Evolutionary conservation across 768 basidiomycete species (phyloP).

Genomic region (Hericium alpestre): DNA sequence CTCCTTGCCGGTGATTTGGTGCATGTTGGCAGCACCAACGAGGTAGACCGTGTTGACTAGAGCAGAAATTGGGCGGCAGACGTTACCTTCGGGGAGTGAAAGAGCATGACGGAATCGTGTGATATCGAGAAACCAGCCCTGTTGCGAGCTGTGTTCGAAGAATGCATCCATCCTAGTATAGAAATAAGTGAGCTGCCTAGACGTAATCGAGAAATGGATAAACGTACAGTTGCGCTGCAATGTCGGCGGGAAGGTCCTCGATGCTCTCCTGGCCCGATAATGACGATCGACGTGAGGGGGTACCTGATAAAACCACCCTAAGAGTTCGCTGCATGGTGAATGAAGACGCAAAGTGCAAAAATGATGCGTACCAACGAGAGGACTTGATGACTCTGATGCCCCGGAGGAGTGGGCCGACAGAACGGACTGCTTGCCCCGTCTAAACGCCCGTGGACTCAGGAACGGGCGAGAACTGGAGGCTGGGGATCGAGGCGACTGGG

Average conservation of each 20-base stretch:
- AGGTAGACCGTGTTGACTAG: slow-evolving; percentile 35
- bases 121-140: slow-evolving; percentile 58
- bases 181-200: background rate
- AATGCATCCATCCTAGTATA: slow-evolving; percentile 44
- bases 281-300: background rate
- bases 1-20: slow-evolving; percentile 4
- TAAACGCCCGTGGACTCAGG: background rate
- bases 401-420: background rate
- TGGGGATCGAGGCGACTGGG: background rate
- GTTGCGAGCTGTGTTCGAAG: slow-evolving; percentile 42
- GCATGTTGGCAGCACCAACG: slow-evolving; percentile 22
- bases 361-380: background rate
- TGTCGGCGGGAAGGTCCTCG: slow-evolving; percentile 7
- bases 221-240: slow-evolving; percentile 9
- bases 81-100: slow-evolving; percentile 18
- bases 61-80: slow-evolving; percentile 19
- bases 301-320: background rate
- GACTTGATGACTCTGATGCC: slow-evolving; percentile 4
- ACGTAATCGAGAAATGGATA: background rate
- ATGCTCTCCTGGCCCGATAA: background rate
- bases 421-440: background rate
- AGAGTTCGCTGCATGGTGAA: background rate
- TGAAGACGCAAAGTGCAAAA: no score
- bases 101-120: slow-evolving; percentile 31
- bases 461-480: no score